Percentiles rank a stretch among this genome's conserved stretches.
Conservation (phyloP, 2,329 filamentous ascomycete genomes). For the Talaromyces rugulosus region DNA sequence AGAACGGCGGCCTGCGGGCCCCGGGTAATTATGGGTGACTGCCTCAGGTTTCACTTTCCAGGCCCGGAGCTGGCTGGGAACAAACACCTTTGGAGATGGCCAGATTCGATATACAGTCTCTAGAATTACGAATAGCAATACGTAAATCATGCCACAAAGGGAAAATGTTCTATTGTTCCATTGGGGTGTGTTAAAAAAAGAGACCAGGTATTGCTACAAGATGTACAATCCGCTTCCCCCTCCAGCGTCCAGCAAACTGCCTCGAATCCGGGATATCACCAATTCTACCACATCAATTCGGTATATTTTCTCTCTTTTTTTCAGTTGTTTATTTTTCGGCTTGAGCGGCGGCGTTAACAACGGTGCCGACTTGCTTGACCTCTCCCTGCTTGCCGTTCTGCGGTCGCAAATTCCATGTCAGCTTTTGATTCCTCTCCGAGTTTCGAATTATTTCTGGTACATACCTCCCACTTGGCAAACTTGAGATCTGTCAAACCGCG, state of each 20-base stretch:
- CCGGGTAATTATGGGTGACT: background rate
- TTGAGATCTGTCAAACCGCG: constrained; percentile 84
- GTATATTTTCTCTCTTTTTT: background rate
- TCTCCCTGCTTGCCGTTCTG: constrained; percentile 98
- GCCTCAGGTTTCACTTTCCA: background rate
- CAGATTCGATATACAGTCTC: background rate
- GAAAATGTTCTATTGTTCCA: constrained; percentile 12
- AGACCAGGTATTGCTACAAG: constrained; percentile 32
- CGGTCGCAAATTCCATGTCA: constrained; percentile 17
- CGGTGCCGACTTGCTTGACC: constrained; percentile 61
- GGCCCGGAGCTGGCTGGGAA: background rate
- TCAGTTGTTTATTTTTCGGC: constrained; percentile 37
- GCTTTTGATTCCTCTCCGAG: background rate
- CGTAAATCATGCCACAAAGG: background rate
- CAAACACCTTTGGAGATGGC: background rate
- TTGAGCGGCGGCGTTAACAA: constrained; percentile 42
- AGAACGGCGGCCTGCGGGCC: background rate
- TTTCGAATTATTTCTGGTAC: constrained; percentile 32
- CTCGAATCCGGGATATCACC: background rate
- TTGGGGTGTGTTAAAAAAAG: constrained; percentile 1
- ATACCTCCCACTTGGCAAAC: constrained; percentile 94
- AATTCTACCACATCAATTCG: background rate
- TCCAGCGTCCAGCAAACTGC: constrained; percentile 2
- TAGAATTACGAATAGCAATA: background rate
- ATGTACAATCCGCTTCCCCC: constrained; percentile 14